Percentiles rank a stretch among this genome's conserved stretches.
These are phyloP conservation scores for Daldinia bambusicola DNA, from an alignment of 495 filamentous ascomycete species.

Conservation along the genomic window DNA sequence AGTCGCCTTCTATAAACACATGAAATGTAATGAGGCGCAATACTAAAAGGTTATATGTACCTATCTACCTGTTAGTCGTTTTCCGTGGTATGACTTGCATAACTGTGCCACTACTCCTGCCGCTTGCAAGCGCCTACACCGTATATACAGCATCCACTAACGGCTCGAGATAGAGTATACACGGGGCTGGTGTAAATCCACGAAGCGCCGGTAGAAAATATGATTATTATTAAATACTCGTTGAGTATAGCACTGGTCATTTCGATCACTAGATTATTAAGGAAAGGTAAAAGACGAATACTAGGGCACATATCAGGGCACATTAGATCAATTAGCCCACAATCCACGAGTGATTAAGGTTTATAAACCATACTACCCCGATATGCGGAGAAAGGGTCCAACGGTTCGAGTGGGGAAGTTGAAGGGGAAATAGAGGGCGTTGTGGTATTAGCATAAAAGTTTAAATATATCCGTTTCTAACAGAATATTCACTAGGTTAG, in stretches of 20 bases:
- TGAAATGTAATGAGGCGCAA: too few relatives aligned
- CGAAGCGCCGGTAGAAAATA: not conserved
- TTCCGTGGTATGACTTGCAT: not conserved
- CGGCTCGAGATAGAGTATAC: not conserved
- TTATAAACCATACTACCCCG: not conserved
- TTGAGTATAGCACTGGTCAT: too few relatives aligned
- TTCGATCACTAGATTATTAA: too few relatives aligned
- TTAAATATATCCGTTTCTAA: too few relatives aligned
- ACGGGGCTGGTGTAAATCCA: not conserved
- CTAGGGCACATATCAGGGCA: too few relatives aligned
- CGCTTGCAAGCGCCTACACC: not conserved
- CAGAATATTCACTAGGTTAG: too few relatives aligned
- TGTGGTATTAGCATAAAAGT: too few relatives aligned
- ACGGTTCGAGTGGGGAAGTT: not conserved
- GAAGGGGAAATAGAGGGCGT: too few relatives aligned
- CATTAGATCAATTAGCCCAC: too few relatives aligned
- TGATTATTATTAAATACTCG: not conserved
- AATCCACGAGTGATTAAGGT: not conserved
- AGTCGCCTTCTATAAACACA: too few relatives aligned
- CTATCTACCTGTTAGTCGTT: not conserved
- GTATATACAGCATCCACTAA: slow-evolving; percentile 1
- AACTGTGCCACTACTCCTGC: not conserved
- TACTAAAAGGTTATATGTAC: too few relatives aligned
- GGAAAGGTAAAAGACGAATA: too few relatives aligned
- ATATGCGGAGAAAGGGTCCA: not conserved